Evolutionary conservation across 225 moss, liverwort and hornwort genomes (phyloP), one percentile per base, ranked within the genome.

Genomic region (Physcomitrellopsis africana): DNA sequence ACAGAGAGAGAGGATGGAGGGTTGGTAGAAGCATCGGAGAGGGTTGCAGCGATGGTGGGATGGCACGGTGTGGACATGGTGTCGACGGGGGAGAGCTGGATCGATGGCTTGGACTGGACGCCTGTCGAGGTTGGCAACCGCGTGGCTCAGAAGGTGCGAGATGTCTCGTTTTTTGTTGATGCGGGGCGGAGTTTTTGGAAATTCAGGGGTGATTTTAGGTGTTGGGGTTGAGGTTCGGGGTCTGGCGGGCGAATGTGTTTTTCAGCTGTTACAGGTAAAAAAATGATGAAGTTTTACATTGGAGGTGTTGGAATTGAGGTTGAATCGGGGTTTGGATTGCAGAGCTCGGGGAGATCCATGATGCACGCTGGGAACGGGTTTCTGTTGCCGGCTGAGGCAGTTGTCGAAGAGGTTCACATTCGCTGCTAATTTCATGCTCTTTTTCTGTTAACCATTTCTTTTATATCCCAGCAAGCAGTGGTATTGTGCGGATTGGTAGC

Each of bases 71-170:
- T 91, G 86, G 82, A 86, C 65, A 75, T 80, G 63, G 89, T 84
- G 29, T 0, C 71, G 15, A 78, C 83, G 19, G 90, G 83, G 17
- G 97, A 94, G 81, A 90, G 86, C 81, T 93, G 92, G 89, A 79
- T 99, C 42, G 97, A 92, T 83, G 92, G 89, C 46, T 79, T 95
- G 46, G 93, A 89, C 37, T 99, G 94, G 95, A 93, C 93, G 72
- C 76, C 92, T n/a, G 90, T 99, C 32, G 95, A 94, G 85, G 93
- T 92, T 66, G 82, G 82, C 78, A 76, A 61, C 45, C 83, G 79
- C 51, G 55, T 51, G 22, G 65, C 84, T 65, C 79, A 76, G 56
- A 77, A 79, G 83, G 72, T 83, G 56, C 43, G 72, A 3, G 55
- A 23, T 0, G 14, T 26, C 0, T 54, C 46, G 17, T 26, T 41